Percentiles rank a stretch among this genome's conserved stretches.
Conservation (phyloP, 2,329 filamentous ascomycete genomes). For the Phialophora chinensis region DNA sequence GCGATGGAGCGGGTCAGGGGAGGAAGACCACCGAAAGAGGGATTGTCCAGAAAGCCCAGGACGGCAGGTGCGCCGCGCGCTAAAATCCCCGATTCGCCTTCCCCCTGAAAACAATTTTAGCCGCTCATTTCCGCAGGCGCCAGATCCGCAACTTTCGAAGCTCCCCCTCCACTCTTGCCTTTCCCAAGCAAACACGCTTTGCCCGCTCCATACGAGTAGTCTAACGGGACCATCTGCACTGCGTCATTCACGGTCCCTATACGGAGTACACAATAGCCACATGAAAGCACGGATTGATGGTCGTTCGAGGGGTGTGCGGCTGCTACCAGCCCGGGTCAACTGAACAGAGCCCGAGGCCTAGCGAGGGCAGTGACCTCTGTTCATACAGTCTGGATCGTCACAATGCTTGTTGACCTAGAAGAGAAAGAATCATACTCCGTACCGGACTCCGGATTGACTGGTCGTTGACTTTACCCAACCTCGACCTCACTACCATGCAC, state of each 20-base stretch:
- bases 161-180: neutral
- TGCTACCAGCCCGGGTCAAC: neutral
- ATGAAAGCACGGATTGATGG: neutral
- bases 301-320: neutral
- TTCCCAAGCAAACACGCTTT: no score
- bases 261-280: neutral
- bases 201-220: neutral
- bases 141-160: slow-evolving; percentile 12
- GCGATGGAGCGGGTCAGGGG: neutral
- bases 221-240: neutral
- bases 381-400: neutral
- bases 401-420: neutral
- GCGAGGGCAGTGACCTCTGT: no score
- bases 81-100: slow-evolving; percentile 7
- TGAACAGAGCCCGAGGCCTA: neutral
- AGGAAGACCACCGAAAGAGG: neutral
- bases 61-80: slow-evolving; percentile 4
- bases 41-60: neutral
- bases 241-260: neutral
- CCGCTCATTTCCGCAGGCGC: slow-evolving; percentile 24
- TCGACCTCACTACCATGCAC: neutral
- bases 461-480: neutral
- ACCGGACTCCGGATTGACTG: neutral
- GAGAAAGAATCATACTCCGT: neutral
- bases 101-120: slow-evolving; percentile 14